Evolutionary conservation across 257 asterid genomes (phyloP).

Genomic region (Agastache rugosa): DNA sequence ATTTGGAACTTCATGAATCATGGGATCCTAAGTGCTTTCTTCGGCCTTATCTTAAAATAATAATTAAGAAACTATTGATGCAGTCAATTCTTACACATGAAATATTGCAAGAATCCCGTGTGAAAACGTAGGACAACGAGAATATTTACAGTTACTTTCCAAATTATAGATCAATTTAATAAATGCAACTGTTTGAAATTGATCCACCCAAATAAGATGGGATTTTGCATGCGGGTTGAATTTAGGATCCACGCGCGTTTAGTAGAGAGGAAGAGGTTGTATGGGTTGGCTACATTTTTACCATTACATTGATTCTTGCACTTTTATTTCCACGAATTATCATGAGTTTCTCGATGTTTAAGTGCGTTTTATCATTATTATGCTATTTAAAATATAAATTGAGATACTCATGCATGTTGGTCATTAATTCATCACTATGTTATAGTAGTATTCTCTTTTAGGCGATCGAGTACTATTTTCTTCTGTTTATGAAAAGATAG

Average conservation of each 20-base stretch:
- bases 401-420: too few relatives aligned
- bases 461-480: background rate
- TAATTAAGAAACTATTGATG: background rate
- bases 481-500: background rate
- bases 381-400: background rate
- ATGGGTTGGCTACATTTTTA: conserved; percentile 9
- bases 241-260: conserved; percentile 23
- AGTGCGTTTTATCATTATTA: conserved; percentile 14
- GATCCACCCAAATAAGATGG: conserved; percentile 29
- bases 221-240: conserved; percentile 53
- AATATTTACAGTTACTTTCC: conserved; percentile 38
- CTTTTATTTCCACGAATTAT: background rate
- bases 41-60: conserved; percentile 24
- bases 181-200: conserved; percentile 38
- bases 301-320: too few relatives aligned
- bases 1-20: conserved; percentile 43
- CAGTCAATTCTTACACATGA: conserved; percentile 28
- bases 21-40: conserved; percentile 25
- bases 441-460: too few relatives aligned
- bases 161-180: background rate
- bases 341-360: conserved; percentile 34
- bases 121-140: conserved; percentile 41
- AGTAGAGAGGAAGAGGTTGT: background rate
- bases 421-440: too few relatives aligned
- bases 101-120: conserved; percentile 43